phyloP scores from a whole-genome alignment of 2,329 filamentous ascomycete species.

The Claviceps sp. region DNA sequence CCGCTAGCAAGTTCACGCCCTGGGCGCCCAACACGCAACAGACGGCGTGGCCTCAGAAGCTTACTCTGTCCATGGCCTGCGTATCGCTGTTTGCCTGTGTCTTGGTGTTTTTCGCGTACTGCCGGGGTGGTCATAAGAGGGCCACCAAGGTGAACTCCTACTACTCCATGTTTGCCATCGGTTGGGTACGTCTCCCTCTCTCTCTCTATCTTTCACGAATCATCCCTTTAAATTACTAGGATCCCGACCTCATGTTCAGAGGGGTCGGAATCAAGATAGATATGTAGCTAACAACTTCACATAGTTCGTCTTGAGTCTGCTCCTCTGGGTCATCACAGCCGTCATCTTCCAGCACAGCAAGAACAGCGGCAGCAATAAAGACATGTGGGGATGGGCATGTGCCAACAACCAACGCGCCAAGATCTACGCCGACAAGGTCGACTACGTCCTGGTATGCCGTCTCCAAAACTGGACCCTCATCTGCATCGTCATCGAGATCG shows the following conservation, averaged over 20 bases:
- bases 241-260: background rate
- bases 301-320: conserved; percentile 72
- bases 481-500: conserved; percentile 93
- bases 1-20: conserved; percentile 66
- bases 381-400: conserved; percentile 98
- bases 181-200: conserved; percentile 38
- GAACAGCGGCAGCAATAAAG: conserved; percentile 57
- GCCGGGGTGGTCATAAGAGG: conserved; percentile 70
- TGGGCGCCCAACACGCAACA: conserved; percentile 67
- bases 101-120: conserved; percentile 73
- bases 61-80: conserved; percentile 65
- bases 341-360: conserved; percentile 70
- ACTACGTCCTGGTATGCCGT: conserved; percentile 84
- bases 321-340: conserved; percentile 84
- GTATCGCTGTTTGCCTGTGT: conserved; percentile 71
- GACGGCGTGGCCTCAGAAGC: conserved; percentile 68
- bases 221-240: too few species aligned
- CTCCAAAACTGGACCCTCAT: conserved; percentile 89
- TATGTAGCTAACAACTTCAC: too few species aligned
- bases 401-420: conserved; percentile 70
- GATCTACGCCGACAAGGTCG: conserved; percentile 65
- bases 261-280: too few species aligned
- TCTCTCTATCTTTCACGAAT: background rate
- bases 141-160: conserved; percentile 91
- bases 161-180: conserved; percentile 87